Percentiles rank a stretch among this genome's conserved stretches.
Conservation (phyloP, 352 stramenopile species). For the Chrysophaeum taylorii region DNA sequence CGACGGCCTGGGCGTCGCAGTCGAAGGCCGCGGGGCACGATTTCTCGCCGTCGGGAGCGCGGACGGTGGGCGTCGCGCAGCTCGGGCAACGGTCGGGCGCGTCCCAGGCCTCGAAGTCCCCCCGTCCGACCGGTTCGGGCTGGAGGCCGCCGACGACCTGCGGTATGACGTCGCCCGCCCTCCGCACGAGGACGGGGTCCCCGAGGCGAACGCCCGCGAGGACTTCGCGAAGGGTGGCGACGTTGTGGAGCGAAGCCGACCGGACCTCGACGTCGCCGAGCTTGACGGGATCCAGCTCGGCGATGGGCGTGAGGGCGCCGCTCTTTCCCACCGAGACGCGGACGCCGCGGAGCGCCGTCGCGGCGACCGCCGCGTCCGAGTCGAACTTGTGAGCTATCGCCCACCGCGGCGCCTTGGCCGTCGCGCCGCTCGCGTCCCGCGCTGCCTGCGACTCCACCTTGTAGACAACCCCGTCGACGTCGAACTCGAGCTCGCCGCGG, state of each 20-base stretch:
- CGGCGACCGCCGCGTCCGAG: constrained; percentile 25
- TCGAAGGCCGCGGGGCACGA: neutral
- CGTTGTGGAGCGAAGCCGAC: constrained; percentile 53
- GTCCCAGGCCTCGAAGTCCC: neutral
- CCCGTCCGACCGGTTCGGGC: neutral
- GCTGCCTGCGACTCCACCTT: constrained; percentile 43
- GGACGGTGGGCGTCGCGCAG: neutral
- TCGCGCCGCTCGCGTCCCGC: constrained; percentile 6
- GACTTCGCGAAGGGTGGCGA: constrained; percentile 41
- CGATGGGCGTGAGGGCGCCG: constrained; percentile 61
- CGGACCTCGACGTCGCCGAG: constrained; percentile 34
- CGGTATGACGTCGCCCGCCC: constrained; percentile 55
- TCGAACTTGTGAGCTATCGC: constrained; percentile 67
- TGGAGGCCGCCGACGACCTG: too few species aligned
- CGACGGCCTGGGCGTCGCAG: neutral
- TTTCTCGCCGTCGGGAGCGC: neutral
- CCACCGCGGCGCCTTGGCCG: constrained; percentile 51
- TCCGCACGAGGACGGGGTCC: constrained; percentile 36
- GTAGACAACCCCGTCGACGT: constrained; percentile 64
- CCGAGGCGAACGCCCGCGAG: constrained; percentile 20
- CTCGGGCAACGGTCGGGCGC: neutral
- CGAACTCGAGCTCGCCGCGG: constrained; percentile 35
- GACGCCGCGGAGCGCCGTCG: constrained; percentile 46
- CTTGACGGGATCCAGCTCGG: constrained; percentile 49
- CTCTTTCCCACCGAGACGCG: constrained; percentile 55